A percentile compares a stretch with the other conserved stretches of the same genome.
Evolutionary conservation across 768 basidiomycete species (phyloP).

Genomic region (Pulveroboletus frians): DNA sequence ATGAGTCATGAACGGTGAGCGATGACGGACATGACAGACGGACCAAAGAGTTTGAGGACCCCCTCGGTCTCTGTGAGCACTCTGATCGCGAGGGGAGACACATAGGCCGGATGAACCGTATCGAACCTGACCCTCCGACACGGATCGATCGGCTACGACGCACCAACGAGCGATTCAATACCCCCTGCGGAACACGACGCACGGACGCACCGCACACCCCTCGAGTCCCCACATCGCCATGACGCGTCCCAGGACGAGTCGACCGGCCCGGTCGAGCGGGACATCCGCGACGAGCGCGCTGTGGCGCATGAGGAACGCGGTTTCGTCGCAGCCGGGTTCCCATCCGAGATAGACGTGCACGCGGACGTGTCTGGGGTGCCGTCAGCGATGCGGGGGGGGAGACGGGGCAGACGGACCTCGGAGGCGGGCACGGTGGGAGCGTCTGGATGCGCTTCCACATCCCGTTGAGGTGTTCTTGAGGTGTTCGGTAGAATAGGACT

Average conservation of each 20-base stretch:
- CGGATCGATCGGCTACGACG: constrained; percentile 17
- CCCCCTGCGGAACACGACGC: background rate
- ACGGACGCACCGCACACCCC: constrained; percentile 17
- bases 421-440: constrained; percentile 16
- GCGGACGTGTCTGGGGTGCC: constrained; percentile 28
- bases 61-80: constrained; percentile 25
- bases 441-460: constrained; percentile 22
- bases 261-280: constrained; percentile 21
- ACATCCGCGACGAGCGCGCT: constrained; percentile 26
- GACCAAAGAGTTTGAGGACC: constrained; percentile 27
- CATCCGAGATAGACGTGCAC: constrained; percentile 30
- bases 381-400: too few relatives aligned
- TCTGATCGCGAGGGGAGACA: constrained; percentile 25
- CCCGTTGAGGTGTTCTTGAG: constrained; percentile 19
- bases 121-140: constrained; percentile 18
- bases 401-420: constrained; percentile 6
- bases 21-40: background rate
- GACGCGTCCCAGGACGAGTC: constrained; percentile 15
- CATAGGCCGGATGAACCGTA: constrained; percentile 18
- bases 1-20: background rate
- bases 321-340: constrained; percentile 27
- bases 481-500: constrained; percentile 9
- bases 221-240: constrained; percentile 21
- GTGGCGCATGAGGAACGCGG: constrained; percentile 24
- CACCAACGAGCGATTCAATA: background rate